Conservation (phyloP, 73 alveolate genomes). For the Stentor roeselii region DNA sequence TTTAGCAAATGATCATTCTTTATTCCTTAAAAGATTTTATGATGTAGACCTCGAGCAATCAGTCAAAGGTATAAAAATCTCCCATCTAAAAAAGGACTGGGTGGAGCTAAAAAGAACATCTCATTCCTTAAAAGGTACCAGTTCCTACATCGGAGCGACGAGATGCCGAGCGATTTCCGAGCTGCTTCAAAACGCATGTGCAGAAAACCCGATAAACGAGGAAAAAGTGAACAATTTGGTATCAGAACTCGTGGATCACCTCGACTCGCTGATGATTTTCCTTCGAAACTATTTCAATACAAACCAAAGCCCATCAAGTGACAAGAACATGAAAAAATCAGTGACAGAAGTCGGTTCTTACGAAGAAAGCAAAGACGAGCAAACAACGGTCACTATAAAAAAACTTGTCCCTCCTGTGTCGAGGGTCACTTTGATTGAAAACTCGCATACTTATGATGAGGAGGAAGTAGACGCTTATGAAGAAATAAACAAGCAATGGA, state of each 20-base stretch:
- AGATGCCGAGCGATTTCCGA: background rate
- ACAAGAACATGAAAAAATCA: background rate
- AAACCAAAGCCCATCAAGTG: background rate
- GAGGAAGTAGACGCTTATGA: conserved; percentile 19
- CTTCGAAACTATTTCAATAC: conserved; percentile 5
- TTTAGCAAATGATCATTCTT: background rate
- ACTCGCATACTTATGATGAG: background rate
- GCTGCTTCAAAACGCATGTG: background rate
- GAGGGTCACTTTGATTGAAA: background rate
- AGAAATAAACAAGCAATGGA: conserved; percentile 10
- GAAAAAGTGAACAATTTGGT: background rate
- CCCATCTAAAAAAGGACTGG: background rate
- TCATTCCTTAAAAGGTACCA: conserved; percentile 19
- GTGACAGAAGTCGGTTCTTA: background rate
- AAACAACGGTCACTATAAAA: background rate
- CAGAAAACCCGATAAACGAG: background rate
- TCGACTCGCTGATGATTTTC: background rate
- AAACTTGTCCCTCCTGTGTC: conserved; percentile 8
- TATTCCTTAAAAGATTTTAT: background rate
- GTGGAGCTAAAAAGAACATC: conserved; percentile 10
- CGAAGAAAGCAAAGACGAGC: background rate
- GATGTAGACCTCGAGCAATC: conserved; percentile 1
- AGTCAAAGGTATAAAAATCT: background rate
- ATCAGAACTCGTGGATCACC: background rate
- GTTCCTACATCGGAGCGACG: background rate